These are phyloP conservation scores for Purpureocillium takamizusanense DNA, from an alignment of 2,329 filamentous ascomycete species.

Conservation along the genomic window DNA sequence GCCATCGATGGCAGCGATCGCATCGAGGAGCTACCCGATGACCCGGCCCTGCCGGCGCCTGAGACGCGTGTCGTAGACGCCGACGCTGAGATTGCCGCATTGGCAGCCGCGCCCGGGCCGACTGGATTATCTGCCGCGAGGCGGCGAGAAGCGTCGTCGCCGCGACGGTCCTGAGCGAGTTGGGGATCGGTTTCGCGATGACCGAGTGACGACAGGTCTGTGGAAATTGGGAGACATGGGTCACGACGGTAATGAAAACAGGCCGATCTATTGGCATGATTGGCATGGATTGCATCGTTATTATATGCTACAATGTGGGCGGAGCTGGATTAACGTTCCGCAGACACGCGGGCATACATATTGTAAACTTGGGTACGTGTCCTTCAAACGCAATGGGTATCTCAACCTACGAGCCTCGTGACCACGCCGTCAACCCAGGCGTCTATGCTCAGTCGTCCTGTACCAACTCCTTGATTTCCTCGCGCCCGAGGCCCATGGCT, in stretches of 20 bases:
- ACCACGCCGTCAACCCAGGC: too few relatives aligned
- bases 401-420: not conserved
- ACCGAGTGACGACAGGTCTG: too few relatives aligned
- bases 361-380: not conserved
- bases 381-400: constrained; percentile 15
- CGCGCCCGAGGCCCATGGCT: constrained; percentile 34
- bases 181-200: too few relatives aligned
- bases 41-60: constrained; percentile 30
- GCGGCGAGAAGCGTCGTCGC: too few relatives aligned
- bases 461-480: constrained; percentile 57
- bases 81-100: not conserved
- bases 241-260: too few relatives aligned
- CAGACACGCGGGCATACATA: too few relatives aligned
- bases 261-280: too few relatives aligned
- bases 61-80: constrained; percentile 4
- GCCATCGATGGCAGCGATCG: constrained; percentile 29
- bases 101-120: not conserved
- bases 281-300: too few relatives aligned
- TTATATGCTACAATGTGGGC: too few relatives aligned
- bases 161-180: too few relatives aligned
- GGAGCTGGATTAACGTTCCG: too few relatives aligned
- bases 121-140: not conserved
- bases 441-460: constrained; percentile 42
- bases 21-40: constrained; percentile 42
- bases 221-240: too few relatives aligned